A percentile compares a stretch with the other conserved stretches of the same genome.
Conservation (phyloP, 1,139 yeast genomes). For the Pichia sp. region DNA sequence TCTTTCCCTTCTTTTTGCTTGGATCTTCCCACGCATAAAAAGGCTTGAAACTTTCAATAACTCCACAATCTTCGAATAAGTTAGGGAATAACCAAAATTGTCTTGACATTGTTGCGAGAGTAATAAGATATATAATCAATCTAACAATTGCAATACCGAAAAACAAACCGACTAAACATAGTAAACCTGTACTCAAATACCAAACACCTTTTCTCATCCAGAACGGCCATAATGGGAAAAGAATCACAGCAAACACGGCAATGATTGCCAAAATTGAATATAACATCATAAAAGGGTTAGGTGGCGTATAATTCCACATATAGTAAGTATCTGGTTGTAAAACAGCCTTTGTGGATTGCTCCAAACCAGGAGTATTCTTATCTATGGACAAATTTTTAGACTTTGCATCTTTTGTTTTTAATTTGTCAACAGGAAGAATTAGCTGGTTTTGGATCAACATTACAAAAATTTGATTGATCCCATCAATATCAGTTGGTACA, state of each 20-base stretch:
- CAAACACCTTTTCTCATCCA: conserved; percentile 87
- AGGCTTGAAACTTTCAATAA: conserved; percentile 86
- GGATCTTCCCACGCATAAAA: conserved; percentile 75
- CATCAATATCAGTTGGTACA: conserved; percentile 37
- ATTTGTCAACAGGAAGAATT: conserved; percentile 65
- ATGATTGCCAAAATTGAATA: conserved; percentile 59
- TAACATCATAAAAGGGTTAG: conserved; percentile 57
- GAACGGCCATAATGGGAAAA: conserved; percentile 95
- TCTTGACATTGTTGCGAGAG: conserved; percentile 45
- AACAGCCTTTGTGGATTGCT: conserved; percentile 59
- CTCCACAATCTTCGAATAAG: conserved; percentile 91
- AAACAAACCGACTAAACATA: conserved; percentile 70
- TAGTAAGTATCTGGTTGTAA: conserved; percentile 74
- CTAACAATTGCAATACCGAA: conserved; percentile 76
- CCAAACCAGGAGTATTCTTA: conserved; percentile 67
- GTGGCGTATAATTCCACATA: conserved; percentile 80
- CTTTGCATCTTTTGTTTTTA: conserved; percentile 67
- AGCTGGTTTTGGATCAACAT: conserved; percentile 66
- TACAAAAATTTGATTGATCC: conserved; percentile 57
- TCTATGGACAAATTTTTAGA: conserved; percentile 58
- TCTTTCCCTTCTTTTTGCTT: conserved; percentile 27
- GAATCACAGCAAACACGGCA: conserved; percentile 66
- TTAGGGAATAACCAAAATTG: conserved; percentile 91
- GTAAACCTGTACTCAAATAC: conserved; percentile 72
- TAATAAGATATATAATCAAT: conserved; percentile 58